Evolutionary conservation across 2,329 filamentous ascomycete genomes (phyloP).

Genomic region (Bipolaris zeicola): DNA sequence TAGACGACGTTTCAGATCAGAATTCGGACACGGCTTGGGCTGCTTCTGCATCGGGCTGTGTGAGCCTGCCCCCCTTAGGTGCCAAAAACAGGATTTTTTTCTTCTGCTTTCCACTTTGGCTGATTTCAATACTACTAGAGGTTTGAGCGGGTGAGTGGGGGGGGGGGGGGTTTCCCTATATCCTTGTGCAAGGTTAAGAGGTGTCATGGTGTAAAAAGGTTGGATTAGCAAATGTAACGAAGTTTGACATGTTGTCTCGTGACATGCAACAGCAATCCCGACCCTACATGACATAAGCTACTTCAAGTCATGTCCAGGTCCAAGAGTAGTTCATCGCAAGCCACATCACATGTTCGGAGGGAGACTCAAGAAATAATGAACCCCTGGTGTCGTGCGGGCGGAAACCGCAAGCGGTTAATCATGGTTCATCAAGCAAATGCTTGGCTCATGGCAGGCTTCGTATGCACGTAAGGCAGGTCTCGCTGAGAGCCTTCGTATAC

Average conservation of each 20-base stretch:
- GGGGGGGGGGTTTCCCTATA: too few relatives aligned
- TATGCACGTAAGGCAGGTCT: background rate
- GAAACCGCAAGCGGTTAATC: background rate
- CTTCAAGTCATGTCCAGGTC: background rate
- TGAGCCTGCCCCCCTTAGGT: background rate
- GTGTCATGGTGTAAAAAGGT: too few relatives aligned
- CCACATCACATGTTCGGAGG: background rate
- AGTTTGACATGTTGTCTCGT: background rate
- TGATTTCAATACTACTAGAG: background rate
- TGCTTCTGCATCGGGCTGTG: background rate
- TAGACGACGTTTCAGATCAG: constrained; percentile 1
- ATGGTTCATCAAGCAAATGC: background rate
- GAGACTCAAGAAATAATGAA: background rate
- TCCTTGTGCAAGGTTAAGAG: background rate
- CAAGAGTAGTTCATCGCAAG: background rate
- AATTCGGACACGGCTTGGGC: background rate
- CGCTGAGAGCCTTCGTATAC: background rate
- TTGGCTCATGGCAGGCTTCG: background rate
- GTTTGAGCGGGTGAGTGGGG: background rate
- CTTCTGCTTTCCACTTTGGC: background rate
- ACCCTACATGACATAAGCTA: background rate
- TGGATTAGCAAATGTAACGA: background rate
- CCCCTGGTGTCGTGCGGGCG: background rate
- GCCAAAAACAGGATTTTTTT: background rate
- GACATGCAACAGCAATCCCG: background rate